Percentiles rank a stretch among this genome's conserved stretches.
phyloP scores from a whole-genome alignment of 2,329 filamentous ascomycete species.

The Stachybotrys echinatus region DNA sequence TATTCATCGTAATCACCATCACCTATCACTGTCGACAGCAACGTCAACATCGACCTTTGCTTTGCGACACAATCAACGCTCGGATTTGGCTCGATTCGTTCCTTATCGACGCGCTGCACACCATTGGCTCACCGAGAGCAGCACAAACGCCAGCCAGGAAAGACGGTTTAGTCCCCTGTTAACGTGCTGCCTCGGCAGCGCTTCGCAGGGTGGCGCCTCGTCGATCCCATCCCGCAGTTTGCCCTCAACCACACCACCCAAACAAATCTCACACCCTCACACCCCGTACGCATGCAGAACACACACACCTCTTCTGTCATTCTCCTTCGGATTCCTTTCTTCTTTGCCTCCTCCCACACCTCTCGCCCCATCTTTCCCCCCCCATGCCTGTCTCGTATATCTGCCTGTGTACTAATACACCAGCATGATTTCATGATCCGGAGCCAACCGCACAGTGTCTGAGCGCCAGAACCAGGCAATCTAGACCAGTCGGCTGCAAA shows the following conservation, averaged over 20 bases:
- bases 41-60: too few species aligned
- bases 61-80: too few species aligned
- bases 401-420: too few species aligned
- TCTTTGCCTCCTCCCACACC: background rate
- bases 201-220: background rate
- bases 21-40: too few species aligned
- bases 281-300: background rate
- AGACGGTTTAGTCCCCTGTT: too few species aligned
- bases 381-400: too few species aligned
- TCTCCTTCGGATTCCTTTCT: background rate
- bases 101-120: too few species aligned
- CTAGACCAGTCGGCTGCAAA: background rate
- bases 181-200: background rate
- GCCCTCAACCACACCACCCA: background rate
- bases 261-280: background rate
- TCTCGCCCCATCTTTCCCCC: background rate
- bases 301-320: background rate
- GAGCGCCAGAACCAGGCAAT: background rate
- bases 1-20: too few species aligned
- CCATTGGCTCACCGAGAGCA: too few species aligned
- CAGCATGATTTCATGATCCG: background rate
- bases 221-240: background rate
- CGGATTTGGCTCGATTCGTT: too few species aligned
- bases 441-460: background rate
- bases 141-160: background rate